Conservation (phyloP, 768 basidiomycete species). For the Leccinum fibrillosum region DNA sequence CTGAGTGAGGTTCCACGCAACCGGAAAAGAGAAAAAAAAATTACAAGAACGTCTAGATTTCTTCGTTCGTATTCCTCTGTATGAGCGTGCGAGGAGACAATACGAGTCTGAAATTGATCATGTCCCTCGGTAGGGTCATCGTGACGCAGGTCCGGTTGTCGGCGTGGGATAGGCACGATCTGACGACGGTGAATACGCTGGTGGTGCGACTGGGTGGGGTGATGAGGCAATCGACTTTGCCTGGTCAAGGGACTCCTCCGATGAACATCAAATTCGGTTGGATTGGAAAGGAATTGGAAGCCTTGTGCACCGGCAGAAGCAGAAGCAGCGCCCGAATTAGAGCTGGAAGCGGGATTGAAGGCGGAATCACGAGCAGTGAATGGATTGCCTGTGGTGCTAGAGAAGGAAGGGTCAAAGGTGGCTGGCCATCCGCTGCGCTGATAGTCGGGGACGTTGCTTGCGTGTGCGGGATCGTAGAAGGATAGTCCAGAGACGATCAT, state of each 20-base stretch:
- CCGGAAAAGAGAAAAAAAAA: background rate
- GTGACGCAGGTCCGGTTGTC: background rate
- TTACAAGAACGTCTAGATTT: constrained; percentile 7
- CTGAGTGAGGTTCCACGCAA: background rate
- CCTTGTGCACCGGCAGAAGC: background rate
- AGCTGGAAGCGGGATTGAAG: background rate
- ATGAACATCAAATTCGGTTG: background rate
- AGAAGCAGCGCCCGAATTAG: background rate
- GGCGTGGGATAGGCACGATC: constrained; percentile 10
- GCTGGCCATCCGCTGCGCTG: constrained; percentile 35
- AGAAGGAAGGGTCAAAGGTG: constrained; percentile 14
- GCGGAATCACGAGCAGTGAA: background rate
- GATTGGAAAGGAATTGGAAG: constrained; percentile 1
- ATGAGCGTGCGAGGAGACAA: background rate
- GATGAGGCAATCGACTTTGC: background rate
- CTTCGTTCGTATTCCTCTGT: constrained; percentile 3
- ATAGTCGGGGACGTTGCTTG: constrained; percentile 36
- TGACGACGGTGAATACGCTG: constrained; percentile 9
- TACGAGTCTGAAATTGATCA: background rate
- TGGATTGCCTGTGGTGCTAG: background rate
- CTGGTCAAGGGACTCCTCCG: background rate
- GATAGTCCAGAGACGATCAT: constrained; percentile 58
- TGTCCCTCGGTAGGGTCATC: background rate
- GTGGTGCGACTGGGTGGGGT: background rate
- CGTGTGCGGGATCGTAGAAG: constrained; percentile 49